phyloP scores from a whole-genome alignment of 2,329 filamentous ascomycete genomes.

The Lojkania enalia region DNA sequence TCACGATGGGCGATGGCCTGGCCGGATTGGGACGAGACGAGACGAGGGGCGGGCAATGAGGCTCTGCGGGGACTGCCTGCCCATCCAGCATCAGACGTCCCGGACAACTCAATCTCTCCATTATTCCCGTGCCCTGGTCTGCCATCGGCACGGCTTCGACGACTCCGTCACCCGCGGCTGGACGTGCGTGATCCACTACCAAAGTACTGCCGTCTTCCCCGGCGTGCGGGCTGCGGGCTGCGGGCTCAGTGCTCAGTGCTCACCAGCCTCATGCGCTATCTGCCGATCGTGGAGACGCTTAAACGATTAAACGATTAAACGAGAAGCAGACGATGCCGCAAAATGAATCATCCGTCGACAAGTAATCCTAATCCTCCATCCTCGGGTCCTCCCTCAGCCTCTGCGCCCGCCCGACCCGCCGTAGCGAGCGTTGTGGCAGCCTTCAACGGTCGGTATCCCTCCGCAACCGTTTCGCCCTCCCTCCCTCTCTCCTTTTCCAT shows the following conservation, averaged over 20 bases:
- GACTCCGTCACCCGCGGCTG: not conserved
- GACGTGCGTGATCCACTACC: not conserved
- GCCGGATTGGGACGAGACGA: conserved; percentile 3
- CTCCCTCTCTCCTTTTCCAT: conserved; percentile 6
- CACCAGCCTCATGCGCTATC: conserved; percentile 13
- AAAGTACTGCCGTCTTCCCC: conserved; percentile 12
- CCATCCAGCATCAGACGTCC: conserved; percentile 17
- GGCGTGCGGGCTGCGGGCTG: conserved; percentile 2
- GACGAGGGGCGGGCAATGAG: conserved; percentile 17
- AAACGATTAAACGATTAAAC: no score
- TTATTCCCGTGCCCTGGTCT: conserved; percentile 7
- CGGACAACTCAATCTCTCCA: conserved; percentile 7
- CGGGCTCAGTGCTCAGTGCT: no score
- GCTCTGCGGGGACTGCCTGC: conserved; percentile 29
- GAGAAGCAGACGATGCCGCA: conserved; percentile 15
- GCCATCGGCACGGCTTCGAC: not conserved
- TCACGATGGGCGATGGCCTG: conserved; percentile 9
- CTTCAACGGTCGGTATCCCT: conserved; percentile 43
- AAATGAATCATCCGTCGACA: conserved; percentile 29
- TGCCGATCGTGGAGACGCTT: conserved; percentile 16
- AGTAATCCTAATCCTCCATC: no score
- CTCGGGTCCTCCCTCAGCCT: conserved; percentile 42
- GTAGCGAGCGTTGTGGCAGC: conserved; percentile 43
- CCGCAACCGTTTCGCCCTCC: conserved; percentile 11
- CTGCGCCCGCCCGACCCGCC: conserved; percentile 31